Evolutionary conservation across 2,329 filamentous ascomycete species (phyloP).

Genomic region (Claviceps humidiphila): DNA sequence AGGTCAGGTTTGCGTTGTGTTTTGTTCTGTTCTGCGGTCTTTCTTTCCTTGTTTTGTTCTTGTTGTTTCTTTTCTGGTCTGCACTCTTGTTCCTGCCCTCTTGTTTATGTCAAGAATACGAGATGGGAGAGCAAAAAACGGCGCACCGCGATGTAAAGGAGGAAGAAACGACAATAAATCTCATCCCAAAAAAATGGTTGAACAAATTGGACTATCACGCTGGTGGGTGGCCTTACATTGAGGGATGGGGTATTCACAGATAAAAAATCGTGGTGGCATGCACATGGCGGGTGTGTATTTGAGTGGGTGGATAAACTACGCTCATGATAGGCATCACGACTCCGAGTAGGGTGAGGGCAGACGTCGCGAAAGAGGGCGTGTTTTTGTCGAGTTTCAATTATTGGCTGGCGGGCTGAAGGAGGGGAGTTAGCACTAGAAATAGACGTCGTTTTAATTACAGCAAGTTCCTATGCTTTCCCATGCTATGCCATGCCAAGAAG

Average conservation of each 20-base stretch:
- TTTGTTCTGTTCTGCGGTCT: not conserved
- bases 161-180: no score
- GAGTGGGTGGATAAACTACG: no score
- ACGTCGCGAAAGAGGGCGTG: no score
- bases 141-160: not conserved
- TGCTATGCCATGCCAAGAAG: no score
- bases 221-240: not conserved
- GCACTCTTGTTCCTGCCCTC: no score
- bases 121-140: not conserved
- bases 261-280: not conserved
- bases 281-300: no score
- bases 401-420: not conserved
- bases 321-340: no score
- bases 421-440: slow-evolving; percentile 23
- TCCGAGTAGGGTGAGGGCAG: no score
- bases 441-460: slow-evolving; percentile 10
- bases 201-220: not conserved
- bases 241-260: no score
- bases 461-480: no score
- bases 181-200: not conserved
- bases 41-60: not conserved
- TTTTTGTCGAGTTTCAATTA: not conserved
- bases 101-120: no score
- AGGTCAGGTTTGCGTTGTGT: not conserved
- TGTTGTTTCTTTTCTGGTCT: not conserved